phyloP scores from a whole-genome alignment of 345 rosid genomes.

The Sisymbrium irio region DNA sequence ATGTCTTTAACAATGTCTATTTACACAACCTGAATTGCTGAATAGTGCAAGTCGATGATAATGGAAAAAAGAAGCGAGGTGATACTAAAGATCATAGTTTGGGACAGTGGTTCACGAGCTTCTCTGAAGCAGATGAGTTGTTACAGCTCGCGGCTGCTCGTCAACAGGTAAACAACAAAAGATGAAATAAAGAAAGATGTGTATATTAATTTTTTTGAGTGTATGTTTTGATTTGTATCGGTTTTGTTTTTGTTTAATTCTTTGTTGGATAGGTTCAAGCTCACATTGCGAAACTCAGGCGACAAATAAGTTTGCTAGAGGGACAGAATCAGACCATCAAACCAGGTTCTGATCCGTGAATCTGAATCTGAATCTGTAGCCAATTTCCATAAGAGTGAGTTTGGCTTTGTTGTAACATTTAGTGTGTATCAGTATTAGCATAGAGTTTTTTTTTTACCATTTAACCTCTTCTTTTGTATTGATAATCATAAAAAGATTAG shows the following conservation, averaged over 20 bases:
- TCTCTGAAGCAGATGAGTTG: slow-evolving; percentile 76
- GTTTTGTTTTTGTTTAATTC: neutral
- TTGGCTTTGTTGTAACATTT: slow-evolving; percentile 12
- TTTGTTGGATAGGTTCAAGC: slow-evolving; percentile 58
- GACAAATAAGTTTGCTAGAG: slow-evolving; percentile 61
- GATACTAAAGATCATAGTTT: slow-evolving; percentile 63
- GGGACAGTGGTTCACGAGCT: slow-evolving; percentile 56
- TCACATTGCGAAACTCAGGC: slow-evolving; percentile 64
- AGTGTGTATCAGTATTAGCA: slow-evolving; percentile 6
- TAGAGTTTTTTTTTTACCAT: too few species aligned
- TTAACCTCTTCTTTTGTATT: too few species aligned
- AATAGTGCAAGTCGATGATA: slow-evolving; percentile 43
- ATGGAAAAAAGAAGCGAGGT: slow-evolving; percentile 47
- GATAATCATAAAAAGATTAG: too few species aligned
- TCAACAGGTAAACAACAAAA: slow-evolving; percentile 48
- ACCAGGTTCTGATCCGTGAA: slow-evolving; percentile 55
- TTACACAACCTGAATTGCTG: neutral
- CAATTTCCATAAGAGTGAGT: neutral
- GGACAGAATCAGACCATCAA: slow-evolving; percentile 65
- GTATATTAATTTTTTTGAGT: neutral
- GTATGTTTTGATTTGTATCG: slow-evolving; percentile 4
- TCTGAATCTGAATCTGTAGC: slow-evolving; percentile 14
- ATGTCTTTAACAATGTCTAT: slow-evolving; percentile 9
- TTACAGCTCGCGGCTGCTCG: slow-evolving; percentile 68
- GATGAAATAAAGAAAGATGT: neutral